Evolutionary conservation across 805 yeast genomes (phyloP).

Genomic region (Candida coquimbonensis): DNA sequence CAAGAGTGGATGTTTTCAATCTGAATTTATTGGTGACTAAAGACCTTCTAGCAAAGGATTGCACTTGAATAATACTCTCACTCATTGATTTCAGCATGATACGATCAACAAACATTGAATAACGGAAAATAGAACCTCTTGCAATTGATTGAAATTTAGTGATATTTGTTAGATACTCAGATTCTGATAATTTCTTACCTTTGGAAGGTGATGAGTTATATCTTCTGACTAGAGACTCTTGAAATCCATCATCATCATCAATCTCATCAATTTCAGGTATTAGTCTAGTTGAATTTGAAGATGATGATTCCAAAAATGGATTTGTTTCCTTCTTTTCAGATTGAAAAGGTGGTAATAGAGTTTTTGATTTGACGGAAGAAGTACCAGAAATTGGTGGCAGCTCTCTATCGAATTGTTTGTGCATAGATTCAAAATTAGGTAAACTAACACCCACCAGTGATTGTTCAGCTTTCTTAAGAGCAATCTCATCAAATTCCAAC

Average conservation of each 20-base stretch:
- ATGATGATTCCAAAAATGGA: background rate
- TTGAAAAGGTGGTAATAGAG: background rate
- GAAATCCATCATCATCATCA: conserved; percentile 3
- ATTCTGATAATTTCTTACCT: conserved; percentile 13
- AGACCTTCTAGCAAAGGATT: conserved; percentile 46
- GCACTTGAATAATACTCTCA: conserved; percentile 41
- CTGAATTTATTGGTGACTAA: conserved; percentile 21
- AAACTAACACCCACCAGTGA: conserved; percentile 59
- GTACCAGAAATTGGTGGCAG: conserved; percentile 4
- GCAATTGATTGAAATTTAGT: conserved; percentile 59
- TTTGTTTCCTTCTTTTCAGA: background rate
- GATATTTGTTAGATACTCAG: conserved; percentile 26
- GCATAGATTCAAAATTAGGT: conserved; percentile 67
- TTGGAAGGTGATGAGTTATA: conserved; percentile 20
- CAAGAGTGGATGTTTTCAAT: conserved; percentile 23
- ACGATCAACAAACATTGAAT: conserved; percentile 52
- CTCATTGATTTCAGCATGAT: conserved; percentile 54
- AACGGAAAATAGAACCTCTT: conserved; percentile 63
- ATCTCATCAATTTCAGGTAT: background rate
- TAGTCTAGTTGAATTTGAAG: background rate
- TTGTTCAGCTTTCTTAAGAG: conserved; percentile 58
- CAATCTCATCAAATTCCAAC: conserved; percentile 58
- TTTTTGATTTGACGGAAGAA: background rate
- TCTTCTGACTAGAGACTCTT: conserved; percentile 4
- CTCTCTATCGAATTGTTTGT: conserved; percentile 32